phyloP scores from a whole-genome alignment of 306 rosid genomes.

The Hippophae gyantsensis region DNA sequence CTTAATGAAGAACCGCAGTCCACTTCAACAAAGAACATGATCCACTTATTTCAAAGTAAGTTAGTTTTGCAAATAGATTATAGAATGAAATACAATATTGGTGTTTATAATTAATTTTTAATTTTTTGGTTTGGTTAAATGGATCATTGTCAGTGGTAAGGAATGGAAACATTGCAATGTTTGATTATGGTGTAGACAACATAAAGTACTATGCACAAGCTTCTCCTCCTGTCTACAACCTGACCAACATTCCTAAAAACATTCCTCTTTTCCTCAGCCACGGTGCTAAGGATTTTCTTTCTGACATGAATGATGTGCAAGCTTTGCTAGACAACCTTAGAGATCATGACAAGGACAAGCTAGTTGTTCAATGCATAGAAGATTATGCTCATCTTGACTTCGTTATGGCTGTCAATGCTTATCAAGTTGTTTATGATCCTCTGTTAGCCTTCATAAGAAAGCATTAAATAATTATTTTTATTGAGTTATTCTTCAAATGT shows the following conservation, averaged over 20 bases:
- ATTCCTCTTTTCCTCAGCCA: conserved; percentile 58
- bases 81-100: background rate
- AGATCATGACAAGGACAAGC: conserved; percentile 49
- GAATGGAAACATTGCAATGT: conserved; percentile 50
- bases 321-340: conserved; percentile 38
- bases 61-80: background rate
- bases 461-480: conserved; percentile 25
- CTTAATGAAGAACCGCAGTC: background rate
- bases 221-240: conserved; percentile 59
- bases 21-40: background rate
- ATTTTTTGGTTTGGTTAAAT: background rate
- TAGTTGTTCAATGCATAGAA: conserved; percentile 49
- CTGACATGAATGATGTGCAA: conserved; percentile 58
- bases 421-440: conserved; percentile 58
- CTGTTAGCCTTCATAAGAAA: conserved; percentile 55
- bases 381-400: conserved; percentile 82
- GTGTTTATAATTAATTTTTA: background rate
- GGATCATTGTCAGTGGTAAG: conserved; percentile 54
- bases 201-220: conserved; percentile 52
- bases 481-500: too few species aligned
- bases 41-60: background rate
- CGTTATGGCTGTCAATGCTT: conserved; percentile 64
- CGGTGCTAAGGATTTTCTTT: conserved; percentile 64
- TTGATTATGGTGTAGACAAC: conserved; percentile 49
- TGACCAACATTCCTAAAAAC: conserved; percentile 51